Evolutionary conservation across 2,329 filamentous ascomycete species (phyloP), one percentile per base, ranked within the genome.

Genomic region (Diaporthe longicolla): DNA sequence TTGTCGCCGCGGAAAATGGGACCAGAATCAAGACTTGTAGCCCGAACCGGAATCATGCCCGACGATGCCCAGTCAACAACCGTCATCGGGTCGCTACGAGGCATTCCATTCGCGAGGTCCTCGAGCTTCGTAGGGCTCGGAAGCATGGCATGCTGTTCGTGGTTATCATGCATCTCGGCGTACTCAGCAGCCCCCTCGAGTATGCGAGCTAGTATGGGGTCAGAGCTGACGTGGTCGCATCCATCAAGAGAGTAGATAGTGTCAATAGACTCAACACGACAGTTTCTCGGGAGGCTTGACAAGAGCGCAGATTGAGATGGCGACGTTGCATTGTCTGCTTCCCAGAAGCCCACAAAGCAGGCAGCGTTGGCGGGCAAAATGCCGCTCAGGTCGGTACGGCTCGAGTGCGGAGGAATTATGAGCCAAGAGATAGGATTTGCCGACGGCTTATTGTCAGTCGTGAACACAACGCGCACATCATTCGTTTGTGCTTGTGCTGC

Each of bases 1-100:
- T 78, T 78, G 57, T 81, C 72, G 7, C 19, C 1, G 0, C 13
- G 13, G 35, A 74, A 74, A 19, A 26, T 3, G 6, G 52, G 21
- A 9, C 50, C 40, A 0, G 43, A 43, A 35, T 35, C 45, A 11
- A 50, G 52, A 6, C 45, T 52, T 8, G 35, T 32, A 11, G 58
- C 24, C 0, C 45, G 32, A 24, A 58, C 17, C 3, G 48, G n/a
- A 0, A 61, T 15, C n/a, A 11, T 17, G 7, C 2, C n/a, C 7
- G 37, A n/a, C 4, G 35, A 32, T 3, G 17, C 45, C 68, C 68
- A 70, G 24, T 70, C 68, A 24, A 70, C 17, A 9, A 68, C 45
- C 9, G 21, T 61, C 15, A 13, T 29, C 17, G 35, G 58, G 24
- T 21, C 24, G 15, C 8, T 29, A 2, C 37, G 58, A 26, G n/a